Conservation (phyloP, 2,329 filamentous ascomycete species). For the Leptoxyphium fumago region DNA sequence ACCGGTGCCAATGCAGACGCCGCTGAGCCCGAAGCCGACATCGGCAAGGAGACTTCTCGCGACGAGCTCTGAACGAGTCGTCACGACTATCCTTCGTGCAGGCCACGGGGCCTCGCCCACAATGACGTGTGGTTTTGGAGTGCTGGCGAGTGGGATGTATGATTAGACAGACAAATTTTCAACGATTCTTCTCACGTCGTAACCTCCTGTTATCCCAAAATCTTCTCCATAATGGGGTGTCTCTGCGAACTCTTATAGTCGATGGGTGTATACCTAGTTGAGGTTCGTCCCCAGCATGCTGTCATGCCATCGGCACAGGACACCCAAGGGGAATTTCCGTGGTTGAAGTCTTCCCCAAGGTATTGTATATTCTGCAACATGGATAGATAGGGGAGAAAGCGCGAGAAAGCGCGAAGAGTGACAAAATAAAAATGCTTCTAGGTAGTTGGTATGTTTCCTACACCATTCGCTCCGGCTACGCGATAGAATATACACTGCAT, state of each 20-base stretch:
- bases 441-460: too few species aligned
- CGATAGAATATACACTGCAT: neutral
- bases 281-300: too few species aligned
- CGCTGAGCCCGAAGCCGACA: constrained; percentile 9
- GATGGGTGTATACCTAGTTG: neutral
- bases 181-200: neutral
- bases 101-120: too few species aligned
- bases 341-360: too few species aligned
- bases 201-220: neutral
- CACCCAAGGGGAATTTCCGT: too few species aligned
- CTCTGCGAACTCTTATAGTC: neutral
- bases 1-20: constrained; percentile 6
- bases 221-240: too few species aligned
- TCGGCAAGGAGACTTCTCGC: constrained; percentile 8
- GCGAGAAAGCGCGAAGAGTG: neutral
- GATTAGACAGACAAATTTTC: neutral
- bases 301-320: too few species aligned
- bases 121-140: neutral
- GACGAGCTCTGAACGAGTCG: constrained; percentile 11
- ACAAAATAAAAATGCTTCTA: too few species aligned
- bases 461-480: neutral
- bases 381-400: neutral
- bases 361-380: too few species aligned
- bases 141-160: neutral
- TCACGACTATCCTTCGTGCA: neutral